Percentiles rank a stretch among this genome's conserved stretches.
Evolutionary conservation across 345 rosid species (phyloP).

Genomic region (Populus simonii): DNA sequence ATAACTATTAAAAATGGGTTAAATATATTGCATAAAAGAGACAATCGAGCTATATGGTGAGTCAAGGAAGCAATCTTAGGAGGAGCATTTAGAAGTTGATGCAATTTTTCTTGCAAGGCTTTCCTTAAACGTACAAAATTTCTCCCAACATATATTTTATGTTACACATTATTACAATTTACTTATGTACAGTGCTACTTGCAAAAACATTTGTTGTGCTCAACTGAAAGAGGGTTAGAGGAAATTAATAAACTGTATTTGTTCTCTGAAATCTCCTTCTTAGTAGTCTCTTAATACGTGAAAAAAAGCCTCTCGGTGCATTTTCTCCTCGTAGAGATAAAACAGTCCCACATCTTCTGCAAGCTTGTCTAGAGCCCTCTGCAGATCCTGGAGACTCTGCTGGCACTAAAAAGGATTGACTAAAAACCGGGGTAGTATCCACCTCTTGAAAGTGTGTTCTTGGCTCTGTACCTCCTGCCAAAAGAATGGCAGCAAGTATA

Average conservation of each 20-base stretch:
- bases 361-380: conserved; percentile 14
- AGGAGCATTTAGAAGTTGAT: too few species aligned
- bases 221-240: background rate
- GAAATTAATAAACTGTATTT: background rate
- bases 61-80: too few species aligned
- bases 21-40: too few species aligned
- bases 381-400: conserved; percentile 21
- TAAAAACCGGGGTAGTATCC: conserved; percentile 11
- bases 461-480: conserved; percentile 31
- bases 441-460: background rate
- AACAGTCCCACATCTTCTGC: conserved; percentile 21
- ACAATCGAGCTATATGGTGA: too few species aligned
- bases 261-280: conserved; percentile 18
- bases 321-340: background rate
- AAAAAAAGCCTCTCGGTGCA: conserved; percentile 13
- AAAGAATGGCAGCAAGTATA: conserved; percentile 28
- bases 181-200: background rate
- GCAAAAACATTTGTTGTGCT: background rate
- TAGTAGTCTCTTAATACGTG: conserved; percentile 12
- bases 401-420: conserved; percentile 49
- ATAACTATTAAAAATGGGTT: too few species aligned
- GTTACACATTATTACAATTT: too few species aligned
- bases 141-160: too few species aligned
- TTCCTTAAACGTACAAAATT: too few species aligned
- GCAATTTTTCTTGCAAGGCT: too few species aligned